A percentile compares a stretch with the other conserved stretches of the same genome.
These are phyloP conservation scores for Cystofilobasidium ferigula DNA, from an alignment of 768 basidiomycete species.

Conservation along the genomic window DNA sequence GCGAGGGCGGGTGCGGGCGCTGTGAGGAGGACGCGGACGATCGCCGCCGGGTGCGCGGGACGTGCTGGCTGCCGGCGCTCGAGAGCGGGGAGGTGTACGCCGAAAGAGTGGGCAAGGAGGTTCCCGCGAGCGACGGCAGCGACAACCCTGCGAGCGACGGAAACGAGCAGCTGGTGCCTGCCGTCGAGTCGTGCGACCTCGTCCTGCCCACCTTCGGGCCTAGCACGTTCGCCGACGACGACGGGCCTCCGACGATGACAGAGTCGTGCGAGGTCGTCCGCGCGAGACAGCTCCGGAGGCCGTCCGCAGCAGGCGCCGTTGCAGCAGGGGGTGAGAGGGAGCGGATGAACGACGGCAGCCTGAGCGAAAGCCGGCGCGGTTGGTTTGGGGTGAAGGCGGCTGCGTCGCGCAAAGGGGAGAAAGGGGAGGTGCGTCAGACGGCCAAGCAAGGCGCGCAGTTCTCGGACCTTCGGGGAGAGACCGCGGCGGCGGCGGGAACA, in stretches of 20 bases:
- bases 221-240: too few species aligned
- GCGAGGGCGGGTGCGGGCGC: background rate
- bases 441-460: background rate
- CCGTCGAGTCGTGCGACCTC: background rate
- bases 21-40: background rate
- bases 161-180: background rate
- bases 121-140: background rate
- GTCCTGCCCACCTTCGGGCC: background rate
- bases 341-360: background rate
- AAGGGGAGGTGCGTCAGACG: background rate
- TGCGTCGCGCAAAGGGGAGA: background rate
- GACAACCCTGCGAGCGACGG: background rate
- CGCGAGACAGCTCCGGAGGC: background rate
- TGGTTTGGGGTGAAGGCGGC: background rate
- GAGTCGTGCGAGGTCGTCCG: background rate
- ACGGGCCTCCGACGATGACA: background rate
- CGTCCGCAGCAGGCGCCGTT: background rate
- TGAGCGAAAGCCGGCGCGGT: background rate
- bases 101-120: background rate
- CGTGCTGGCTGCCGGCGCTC: background rate
- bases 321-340: background rate
- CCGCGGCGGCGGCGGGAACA: too few species aligned
- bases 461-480: background rate
- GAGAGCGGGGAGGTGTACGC: background rate
- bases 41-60: background rate